Conservation (phyloP, 2,329 filamentous ascomycete genomes). For the Exophiala sp. region DNA sequence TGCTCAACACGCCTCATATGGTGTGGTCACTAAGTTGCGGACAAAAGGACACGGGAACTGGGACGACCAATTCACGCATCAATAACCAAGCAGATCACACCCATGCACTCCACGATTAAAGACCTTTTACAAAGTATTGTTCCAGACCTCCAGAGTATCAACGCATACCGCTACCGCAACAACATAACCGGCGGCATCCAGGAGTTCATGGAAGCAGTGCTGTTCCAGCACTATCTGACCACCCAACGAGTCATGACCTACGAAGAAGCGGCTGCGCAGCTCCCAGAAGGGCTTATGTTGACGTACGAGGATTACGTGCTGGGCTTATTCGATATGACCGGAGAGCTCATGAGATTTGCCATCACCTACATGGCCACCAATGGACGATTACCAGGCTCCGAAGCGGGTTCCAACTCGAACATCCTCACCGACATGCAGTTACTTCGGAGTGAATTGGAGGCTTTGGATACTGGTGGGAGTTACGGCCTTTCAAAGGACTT, state of each 20-base stretch:
- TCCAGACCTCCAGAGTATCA: conserved; percentile 68
- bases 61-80: conserved; percentile 53
- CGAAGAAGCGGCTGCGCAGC: conserved; percentile 48
- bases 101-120: conserved; percentile 65
- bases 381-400: conserved; percentile 21
- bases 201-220: conserved; percentile 87
- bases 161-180: conserved; percentile 73
- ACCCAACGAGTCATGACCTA: conserved; percentile 68
- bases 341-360: conserved; percentile 94
- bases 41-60: conserved; percentile 40
- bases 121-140: conserved; percentile 62
- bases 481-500: conserved; percentile 57
- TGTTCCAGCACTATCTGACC: conserved; percentile 81
- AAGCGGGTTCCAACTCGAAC: conserved; percentile 42
- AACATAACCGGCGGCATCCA: conserved; percentile 77
- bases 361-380: conserved; percentile 75
- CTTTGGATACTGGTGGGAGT: conserved; percentile 53
- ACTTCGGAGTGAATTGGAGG: conserved; percentile 70
- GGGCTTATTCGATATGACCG: conserved; percentile 87
- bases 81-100: conserved; percentile 64
- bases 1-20: too few species aligned
- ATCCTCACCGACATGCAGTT: conserved; percentile 77
- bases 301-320: conserved; percentile 81
- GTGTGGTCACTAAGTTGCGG: too few species aligned
- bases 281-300: conserved; percentile 53